Base-by-base conservation (phyloP, 257 asterid species). In the Capsicum pubescens region DNA sequence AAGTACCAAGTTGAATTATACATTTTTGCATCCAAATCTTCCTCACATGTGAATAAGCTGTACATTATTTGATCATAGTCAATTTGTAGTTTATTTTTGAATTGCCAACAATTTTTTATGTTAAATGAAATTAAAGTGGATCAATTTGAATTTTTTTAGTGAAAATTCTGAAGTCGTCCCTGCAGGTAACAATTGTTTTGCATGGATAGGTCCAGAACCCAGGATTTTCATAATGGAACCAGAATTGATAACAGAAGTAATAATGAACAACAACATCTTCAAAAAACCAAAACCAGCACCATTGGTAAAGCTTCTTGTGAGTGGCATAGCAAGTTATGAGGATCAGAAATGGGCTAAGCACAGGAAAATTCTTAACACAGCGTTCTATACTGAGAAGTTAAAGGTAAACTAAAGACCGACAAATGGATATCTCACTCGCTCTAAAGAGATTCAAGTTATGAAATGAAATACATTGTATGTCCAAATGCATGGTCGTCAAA, bases 301-400 rank as follows among this genome's bases (percentile, higher is more conserved):
- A 12, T 85, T 93, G 21, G 87, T 80, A 3, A 84, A 87, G 50
- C 88, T 86, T 11, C 88, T 93, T 3, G 89, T 87, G 0, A 82
- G 88, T 66, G 98, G 98, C 14, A 10, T 93, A 46, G 59, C 88
- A 5, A 84, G 85, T 44, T 88, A 89, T 42, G 95, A 93, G 44
- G 97, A 80, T 26, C 81, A 89, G 1, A 87, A 91, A 67, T 93
- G 97, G 97, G 89, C 90, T n/a, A 88, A 88, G 82, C 96, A 92
- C 32, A 82, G 97, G 70, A 91, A 83, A 61, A 91, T 93, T 54
- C 80, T 93, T 79, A 90, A 84, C 60, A 91, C 93, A 1, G 97
- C 95, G 3, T 92, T 93, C 86, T 82, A 92, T 57, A 5, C 61
- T 0, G 92, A 90, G 70, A 92, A 92, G 63, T 87, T 93, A 6